Percentiles rank a stretch among this genome's conserved stretches.
These are phyloP conservation scores for Diaporthe citriasiana DNA, from an alignment of 2,329 filamentous ascomycete species.

Conservation along the genomic window DNA sequence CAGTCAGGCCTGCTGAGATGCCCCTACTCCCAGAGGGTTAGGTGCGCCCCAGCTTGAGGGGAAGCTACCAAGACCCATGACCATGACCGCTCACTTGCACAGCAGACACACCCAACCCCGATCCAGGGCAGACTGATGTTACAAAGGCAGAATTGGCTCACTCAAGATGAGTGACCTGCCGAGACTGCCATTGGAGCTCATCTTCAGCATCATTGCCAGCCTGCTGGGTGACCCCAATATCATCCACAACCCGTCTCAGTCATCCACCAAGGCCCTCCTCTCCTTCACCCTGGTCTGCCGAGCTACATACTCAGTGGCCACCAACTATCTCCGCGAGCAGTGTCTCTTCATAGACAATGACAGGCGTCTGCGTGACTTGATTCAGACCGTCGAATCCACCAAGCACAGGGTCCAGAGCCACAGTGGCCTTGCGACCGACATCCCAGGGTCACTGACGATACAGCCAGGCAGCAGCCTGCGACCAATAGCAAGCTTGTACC, in stretches of 20 bases:
- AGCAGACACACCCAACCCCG: neutral
- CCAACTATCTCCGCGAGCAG: constrained; percentile 58
- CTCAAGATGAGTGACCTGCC: constrained; percentile 12
- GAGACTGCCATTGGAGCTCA: constrained; percentile 35
- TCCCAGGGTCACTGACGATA: neutral
- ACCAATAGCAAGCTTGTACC: constrained; percentile 57
- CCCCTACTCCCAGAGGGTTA: neutral
- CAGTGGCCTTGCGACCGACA: neutral
- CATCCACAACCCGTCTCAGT: constrained; percentile 55
- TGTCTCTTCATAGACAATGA: constrained; percentile 61
- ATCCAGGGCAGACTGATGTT: neutral
- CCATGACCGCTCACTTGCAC: neutral
- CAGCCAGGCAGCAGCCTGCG: constrained; percentile 49
- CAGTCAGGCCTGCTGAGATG: neutral
- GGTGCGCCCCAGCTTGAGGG: neutral
- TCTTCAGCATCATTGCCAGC: constrained; percentile 36
- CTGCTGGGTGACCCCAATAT: constrained; percentile 20
- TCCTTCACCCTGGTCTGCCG: constrained; percentile 60
- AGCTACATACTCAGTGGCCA: constrained; percentile 57
- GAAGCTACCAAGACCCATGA: neutral
- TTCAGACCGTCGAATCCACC: constrained; percentile 53
- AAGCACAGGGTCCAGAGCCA: constrained; percentile 44
- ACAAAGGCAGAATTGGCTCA: neutral
- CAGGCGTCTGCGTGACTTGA: constrained; percentile 51
- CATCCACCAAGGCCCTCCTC: constrained; percentile 59